These are phyloP conservation scores for Heterobasidion occidentale DNA, from an alignment of 1,284 basidiomycete species.

Conservation along the genomic window DNA sequence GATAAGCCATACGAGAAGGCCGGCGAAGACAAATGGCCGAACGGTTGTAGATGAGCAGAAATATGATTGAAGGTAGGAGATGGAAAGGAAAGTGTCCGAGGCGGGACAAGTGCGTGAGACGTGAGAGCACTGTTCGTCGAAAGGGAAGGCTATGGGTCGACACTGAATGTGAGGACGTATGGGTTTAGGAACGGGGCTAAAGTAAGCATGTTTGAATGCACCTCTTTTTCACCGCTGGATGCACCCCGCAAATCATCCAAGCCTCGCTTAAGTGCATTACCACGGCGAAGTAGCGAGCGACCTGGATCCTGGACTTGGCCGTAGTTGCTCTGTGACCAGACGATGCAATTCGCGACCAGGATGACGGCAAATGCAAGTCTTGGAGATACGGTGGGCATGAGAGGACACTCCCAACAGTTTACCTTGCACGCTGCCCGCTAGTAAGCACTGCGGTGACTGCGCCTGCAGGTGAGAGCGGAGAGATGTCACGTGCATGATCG, in stretches of 20 bases:
- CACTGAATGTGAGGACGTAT: conserved; percentile 34
- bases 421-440: too few relatives aligned
- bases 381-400: conserved; percentile 32
- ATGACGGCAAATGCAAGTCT: conserved; percentile 42
- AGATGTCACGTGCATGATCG: neutral
- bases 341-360: conserved; percentile 44
- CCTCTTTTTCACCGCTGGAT: neutral
- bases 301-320: conserved; percentile 23
- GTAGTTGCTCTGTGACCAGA: conserved; percentile 62
- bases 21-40: conserved; percentile 53
- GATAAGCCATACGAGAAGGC: conserved; percentile 66
- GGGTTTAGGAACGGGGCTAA: neutral
- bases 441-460: too few relatives aligned
- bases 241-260: conserved; percentile 2
- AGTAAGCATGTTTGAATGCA: neutral
- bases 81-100: conserved; percentile 56
- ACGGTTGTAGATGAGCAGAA: conserved; percentile 51
- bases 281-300: conserved; percentile 8
- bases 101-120: conserved; percentile 45
- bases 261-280: conserved; percentile 13
- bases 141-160: conserved; percentile 45
- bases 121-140: conserved; percentile 56
- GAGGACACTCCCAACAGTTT: too few relatives aligned
- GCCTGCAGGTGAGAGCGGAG: neutral
- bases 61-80: conserved; percentile 62